Evolutionary conservation across 2,329 filamentous ascomycete genomes (phyloP).

Genomic region (Xylaria sp.): DNA sequence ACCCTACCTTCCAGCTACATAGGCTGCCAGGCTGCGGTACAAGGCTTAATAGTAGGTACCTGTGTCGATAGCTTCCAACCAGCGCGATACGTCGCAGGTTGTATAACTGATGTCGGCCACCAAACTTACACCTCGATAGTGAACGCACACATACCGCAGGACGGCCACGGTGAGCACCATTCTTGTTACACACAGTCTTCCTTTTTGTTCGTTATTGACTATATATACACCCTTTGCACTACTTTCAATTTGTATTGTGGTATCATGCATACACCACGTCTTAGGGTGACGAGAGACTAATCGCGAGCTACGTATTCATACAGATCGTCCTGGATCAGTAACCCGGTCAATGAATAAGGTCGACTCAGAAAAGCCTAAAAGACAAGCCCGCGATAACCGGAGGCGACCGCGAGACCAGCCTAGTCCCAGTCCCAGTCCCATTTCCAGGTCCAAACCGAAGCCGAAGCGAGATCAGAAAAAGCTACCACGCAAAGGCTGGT

Average conservation of each 20-base stretch:
- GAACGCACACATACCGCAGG: conserved; percentile 35
- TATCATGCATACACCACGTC: background rate
- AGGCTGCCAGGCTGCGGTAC: conserved; percentile 6
- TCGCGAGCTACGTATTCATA: conserved; percentile 37
- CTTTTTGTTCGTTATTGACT: background rate
- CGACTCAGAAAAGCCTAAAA: conserved; percentile 18
- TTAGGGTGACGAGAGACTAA: conserved; percentile 34
- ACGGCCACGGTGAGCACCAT: conserved; percentile 42
- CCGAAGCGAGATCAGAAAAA: conserved; percentile 28
- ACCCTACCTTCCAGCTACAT: background rate
- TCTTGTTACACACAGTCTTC: conserved; percentile 11
- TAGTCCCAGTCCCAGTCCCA: conserved; percentile 8
- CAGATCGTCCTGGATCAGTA: conserved; percentile 39
- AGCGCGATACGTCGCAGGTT: conserved; percentile 2
- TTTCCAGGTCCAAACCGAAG: conserved; percentile 12
- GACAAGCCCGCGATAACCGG: conserved; percentile 22
- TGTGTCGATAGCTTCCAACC: conserved; percentile 21
- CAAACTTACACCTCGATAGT: conserved; percentile 30
- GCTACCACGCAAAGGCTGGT: conserved; percentile 39
- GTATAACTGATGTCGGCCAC: conserved; percentile 10
- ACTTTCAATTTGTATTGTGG: background rate
- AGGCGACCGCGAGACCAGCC: conserved; percentile 20
- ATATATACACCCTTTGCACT: background rate
- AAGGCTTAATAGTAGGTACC: conserved; percentile 23
- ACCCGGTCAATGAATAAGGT: conserved; percentile 45